Percentiles rank a stretch among this genome's conserved stretches.
Evolutionary conservation across 305 asterid species (phyloP).

Genomic region (Solanum hybrid): DNA sequence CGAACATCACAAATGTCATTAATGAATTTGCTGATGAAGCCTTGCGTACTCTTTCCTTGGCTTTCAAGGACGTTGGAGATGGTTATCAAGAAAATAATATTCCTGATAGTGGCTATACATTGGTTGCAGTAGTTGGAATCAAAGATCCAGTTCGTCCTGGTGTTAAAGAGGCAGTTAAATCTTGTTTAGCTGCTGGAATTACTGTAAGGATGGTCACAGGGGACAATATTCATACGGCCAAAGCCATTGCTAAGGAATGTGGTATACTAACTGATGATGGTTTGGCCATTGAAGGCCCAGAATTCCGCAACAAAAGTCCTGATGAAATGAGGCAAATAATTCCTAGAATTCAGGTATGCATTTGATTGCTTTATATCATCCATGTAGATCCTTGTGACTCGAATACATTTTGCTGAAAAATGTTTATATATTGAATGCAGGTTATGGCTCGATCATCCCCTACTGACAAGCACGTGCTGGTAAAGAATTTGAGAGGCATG

Average conservation of each 20-base stretch:
- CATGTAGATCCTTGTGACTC: neutral
- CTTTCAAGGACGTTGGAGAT: conserved; percentile 58
- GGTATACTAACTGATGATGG: conserved; percentile 68
- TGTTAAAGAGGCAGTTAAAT: conserved; percentile 77
- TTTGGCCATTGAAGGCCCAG: conserved; percentile 80
- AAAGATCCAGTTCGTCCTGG: conserved; percentile 96
- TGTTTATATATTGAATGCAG: conserved; percentile 26
- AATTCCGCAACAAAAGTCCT: conserved; percentile 44
- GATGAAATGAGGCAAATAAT: conserved; percentile 54
- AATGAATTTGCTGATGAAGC: conserved; percentile 72
- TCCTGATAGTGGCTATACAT: conserved; percentile 65
- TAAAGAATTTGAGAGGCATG: conserved; percentile 53
- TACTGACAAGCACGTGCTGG: conserved; percentile 74
- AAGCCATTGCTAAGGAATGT: conserved; percentile 92
- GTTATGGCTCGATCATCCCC: conserved; percentile 98
- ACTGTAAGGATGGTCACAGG: conserved; percentile 92
- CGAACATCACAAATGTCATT: conserved; percentile 35
- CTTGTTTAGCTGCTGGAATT: conserved; percentile 87
- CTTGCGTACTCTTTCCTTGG: conserved; percentile 83
- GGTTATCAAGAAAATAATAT: conserved; percentile 29
- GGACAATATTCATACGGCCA: conserved; percentile 87
- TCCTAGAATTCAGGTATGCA: conserved; percentile 69
- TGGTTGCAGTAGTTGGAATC: conserved; percentile 80
- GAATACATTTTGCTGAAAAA: neutral
- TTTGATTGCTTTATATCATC: neutral